Evolutionary conservation across 2,329 filamentous ascomycete genomes (phyloP).

Genomic region (Scopulariopsis brevicaulis): DNA sequence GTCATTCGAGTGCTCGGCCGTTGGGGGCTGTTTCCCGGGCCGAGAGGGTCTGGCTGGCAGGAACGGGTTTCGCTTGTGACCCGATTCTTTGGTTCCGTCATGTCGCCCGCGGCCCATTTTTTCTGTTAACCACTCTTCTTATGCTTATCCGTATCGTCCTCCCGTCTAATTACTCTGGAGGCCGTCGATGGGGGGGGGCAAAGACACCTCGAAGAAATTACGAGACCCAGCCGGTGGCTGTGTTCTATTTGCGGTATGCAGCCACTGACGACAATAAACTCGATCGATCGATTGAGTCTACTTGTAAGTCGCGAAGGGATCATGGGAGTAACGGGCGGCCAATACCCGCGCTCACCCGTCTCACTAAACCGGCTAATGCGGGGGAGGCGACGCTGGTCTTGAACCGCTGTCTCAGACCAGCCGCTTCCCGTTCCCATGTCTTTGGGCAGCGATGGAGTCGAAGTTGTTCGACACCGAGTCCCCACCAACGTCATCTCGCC

Average conservation of each 20-base stretch:
- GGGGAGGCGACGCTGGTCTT: not conserved
- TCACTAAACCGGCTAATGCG: not conserved
- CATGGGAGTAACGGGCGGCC: not conserved
- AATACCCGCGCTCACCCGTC: not conserved
- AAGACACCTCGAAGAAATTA: not conserved
- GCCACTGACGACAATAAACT: not conserved
- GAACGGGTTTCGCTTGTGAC: not conserved
- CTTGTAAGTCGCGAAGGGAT: not conserved
- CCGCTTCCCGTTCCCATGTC: not conserved
- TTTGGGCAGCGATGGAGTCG: not conserved
- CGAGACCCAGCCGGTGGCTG: not conserved
- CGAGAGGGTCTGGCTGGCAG: not conserved
- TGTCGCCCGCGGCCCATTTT: not conserved
- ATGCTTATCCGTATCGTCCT: not conserved
- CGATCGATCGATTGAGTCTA: not conserved
- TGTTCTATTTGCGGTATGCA: not conserved
- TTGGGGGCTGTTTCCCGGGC: not conserved
- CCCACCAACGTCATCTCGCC: slow-evolving; percentile 4
- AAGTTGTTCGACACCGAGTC: not conserved
- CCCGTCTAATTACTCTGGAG: not conserved
- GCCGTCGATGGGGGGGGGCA: not conserved
- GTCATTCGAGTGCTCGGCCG: not conserved
- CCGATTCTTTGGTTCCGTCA: not conserved
- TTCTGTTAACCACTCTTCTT: not conserved
- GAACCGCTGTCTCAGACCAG: not conserved